phyloP scores from a whole-genome alignment of 768 basidiomycete species.

The Boletus coccyginus region DNA sequence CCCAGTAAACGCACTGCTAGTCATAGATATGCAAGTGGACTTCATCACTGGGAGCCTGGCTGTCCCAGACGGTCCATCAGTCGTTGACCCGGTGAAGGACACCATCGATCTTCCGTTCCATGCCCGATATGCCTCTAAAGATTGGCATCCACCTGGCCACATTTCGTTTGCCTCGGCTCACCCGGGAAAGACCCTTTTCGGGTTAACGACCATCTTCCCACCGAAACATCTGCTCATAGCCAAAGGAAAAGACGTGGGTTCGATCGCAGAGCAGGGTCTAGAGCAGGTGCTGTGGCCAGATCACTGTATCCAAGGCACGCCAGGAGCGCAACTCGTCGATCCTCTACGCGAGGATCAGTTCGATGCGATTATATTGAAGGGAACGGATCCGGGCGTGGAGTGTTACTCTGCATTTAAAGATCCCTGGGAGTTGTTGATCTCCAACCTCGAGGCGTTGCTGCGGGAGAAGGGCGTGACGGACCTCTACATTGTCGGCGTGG shows the following conservation, averaged over 20 bases:
- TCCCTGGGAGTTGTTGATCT: slow-evolving; percentile 46
- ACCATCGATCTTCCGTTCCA: slow-evolving; percentile 58
- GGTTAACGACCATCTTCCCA: slow-evolving; percentile 37
- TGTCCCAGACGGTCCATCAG: slow-evolving; percentile 56
- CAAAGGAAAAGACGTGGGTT: slow-evolving; percentile 17
- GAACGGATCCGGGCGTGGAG: slow-evolving; percentile 58
- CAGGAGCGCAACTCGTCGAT: slow-evolving; percentile 60
- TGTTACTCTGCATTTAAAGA: slow-evolving; percentile 81
- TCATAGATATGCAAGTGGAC: slow-evolving; percentile 83
- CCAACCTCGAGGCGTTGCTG: slow-evolving; percentile 46
- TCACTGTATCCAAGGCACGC: slow-evolving; percentile 65
- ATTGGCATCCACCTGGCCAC: slow-evolving; percentile 60
- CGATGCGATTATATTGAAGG: slow-evolving; percentile 51
- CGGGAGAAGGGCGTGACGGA: slow-evolving; percentile 46
- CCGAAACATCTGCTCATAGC: slow-evolving; percentile 33
- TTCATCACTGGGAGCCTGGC: slow-evolving; percentile 76
- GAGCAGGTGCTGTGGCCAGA: slow-evolving; percentile 76
- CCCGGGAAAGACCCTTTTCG: slow-evolving; percentile 35
- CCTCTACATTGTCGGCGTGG: slow-evolving; percentile 64
- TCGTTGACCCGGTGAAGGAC: slow-evolving; percentile 54
- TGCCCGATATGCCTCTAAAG: slow-evolving; percentile 51
- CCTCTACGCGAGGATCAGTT: slow-evolving; percentile 43
- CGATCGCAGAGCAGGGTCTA: slow-evolving; percentile 24
- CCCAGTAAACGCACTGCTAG: slow-evolving; percentile 49
- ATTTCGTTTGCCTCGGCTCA: slow-evolving; percentile 68